phyloP scores from a whole-genome alignment of 108 stramenopile genomes.

The Cyclotella kingstonii region DNA sequence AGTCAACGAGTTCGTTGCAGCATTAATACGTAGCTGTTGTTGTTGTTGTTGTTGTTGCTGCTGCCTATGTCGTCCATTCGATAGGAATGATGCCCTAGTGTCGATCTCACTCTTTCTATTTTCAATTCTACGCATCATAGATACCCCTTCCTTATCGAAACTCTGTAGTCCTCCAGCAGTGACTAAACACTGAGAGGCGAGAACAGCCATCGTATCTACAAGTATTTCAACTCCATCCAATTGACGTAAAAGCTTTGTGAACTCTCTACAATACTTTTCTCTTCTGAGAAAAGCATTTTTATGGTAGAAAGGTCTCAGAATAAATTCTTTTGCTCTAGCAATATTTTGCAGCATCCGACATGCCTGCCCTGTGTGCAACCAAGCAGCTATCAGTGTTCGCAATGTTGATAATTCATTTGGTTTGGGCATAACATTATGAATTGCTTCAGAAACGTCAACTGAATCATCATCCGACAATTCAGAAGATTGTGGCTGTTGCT shows the following conservation, averaged over 20 bases:
- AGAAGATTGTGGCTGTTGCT: conserved; percentile 14
- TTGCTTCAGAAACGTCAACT: conserved; percentile 12
- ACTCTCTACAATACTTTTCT: conserved; percentile 38
- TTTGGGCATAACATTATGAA: conserved; percentile 31
- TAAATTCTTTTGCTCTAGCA: conserved; percentile 44
- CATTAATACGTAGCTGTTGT: neutral
- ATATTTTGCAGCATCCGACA: conserved; percentile 55
- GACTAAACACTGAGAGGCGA: conserved; percentile 51
- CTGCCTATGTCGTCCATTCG: neutral
- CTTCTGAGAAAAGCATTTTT: conserved; percentile 58
- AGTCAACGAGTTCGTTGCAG: conserved; percentile 1
- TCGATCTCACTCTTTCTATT: neutral
- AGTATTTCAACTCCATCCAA: conserved; percentile 74
- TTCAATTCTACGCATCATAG: neutral
- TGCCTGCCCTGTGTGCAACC: conserved; percentile 85
- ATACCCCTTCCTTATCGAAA: conserved; percentile 7
- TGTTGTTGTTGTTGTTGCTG: conserved; percentile 6
- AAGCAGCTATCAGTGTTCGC: conserved; percentile 78
- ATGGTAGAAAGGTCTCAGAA: conserved; percentile 65
- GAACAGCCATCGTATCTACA: conserved; percentile 72
- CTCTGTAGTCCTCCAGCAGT: conserved; percentile 20
- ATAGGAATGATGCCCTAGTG: neutral
- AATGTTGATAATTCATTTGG: conserved; percentile 67
- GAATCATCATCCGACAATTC: conserved; percentile 39
- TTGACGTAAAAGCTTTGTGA: conserved; percentile 52